Percentiles rank a stretch among this genome's conserved stretches.
Evolutionary conservation across 768 basidiomycete genomes (phyloP).

Genomic region (Suillus sp.): DNA sequence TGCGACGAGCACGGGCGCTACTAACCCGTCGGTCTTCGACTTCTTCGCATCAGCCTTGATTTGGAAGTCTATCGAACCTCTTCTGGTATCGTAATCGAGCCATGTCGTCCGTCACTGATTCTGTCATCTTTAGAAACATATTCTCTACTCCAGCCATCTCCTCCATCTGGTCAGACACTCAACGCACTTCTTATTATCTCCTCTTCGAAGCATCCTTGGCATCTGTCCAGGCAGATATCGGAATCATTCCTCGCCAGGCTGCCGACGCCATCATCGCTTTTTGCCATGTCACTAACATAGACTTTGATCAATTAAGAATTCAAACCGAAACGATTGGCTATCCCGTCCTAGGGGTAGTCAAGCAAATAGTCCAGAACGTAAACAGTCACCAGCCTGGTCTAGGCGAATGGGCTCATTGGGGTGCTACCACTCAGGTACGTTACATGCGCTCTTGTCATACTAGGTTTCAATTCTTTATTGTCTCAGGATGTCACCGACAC

Average conservation of each 20-base stretch:
- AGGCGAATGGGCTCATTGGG: constrained; percentile 52
- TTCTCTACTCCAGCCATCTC: constrained; percentile 43
- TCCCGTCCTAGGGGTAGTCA: constrained; percentile 46
- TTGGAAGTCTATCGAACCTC: neutral
- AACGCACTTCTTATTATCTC: constrained; percentile 29
- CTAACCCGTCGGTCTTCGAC: neutral
- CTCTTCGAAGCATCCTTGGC: constrained; percentile 37
- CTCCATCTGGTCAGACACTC: constrained; percentile 43
- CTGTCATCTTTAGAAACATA: constrained; percentile 40
- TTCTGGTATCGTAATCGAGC: neutral
- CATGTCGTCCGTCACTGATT: constrained; percentile 40
- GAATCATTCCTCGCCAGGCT: constrained; percentile 42
- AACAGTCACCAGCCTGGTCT: constrained; percentile 36
- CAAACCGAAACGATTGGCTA: constrained; percentile 48
- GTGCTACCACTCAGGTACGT: constrained; percentile 49
- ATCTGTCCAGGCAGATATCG: constrained; percentile 39
- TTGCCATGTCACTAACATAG: constrained; percentile 39
- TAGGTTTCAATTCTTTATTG: constrained; percentile 9
- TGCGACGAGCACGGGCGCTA: neutral
- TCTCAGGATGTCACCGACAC: constrained; percentile 52
- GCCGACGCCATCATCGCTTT: constrained; percentile 37
- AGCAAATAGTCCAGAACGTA: constrained; percentile 43
- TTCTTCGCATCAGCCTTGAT: neutral
- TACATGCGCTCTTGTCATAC: constrained; percentile 1
- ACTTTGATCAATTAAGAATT: constrained; percentile 40